Evolutionary conservation across 73 alveolate species (phyloP).

Genomic region (Paramecium biaurelia): DNA sequence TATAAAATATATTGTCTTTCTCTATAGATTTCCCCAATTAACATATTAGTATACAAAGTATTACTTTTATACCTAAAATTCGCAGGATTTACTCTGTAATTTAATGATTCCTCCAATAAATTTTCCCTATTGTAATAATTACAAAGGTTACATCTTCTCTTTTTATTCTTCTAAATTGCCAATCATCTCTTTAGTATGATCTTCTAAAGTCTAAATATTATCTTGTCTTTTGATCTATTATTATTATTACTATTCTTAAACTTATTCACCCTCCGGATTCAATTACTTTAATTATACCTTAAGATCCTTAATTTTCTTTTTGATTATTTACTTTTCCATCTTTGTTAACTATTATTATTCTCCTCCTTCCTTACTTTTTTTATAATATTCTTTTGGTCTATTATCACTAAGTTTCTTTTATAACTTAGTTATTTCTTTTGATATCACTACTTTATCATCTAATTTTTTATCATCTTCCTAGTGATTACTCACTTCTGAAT

Average conservation of each 20-base stretch:
- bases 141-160: constrained; percentile 11
- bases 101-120: constrained; percentile 44
- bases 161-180: constrained; percentile 4
- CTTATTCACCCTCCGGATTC: neutral
- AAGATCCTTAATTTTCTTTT: neutral
- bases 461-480: neutral
- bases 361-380: neutral
- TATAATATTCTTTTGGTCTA: constrained; percentile 42
- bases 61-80: constrained; percentile 56
- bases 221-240: neutral
- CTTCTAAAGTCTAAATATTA: neutral
- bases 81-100: constrained; percentile 54
- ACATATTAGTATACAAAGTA: constrained; percentile 39
- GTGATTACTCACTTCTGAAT: neutral
- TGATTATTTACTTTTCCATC: neutral
- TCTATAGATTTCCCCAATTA: constrained; percentile 54
- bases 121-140: neutral
- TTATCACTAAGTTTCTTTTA: neutral
- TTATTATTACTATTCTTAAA: neutral
- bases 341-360: neutral
- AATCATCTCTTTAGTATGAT: constrained; percentile 10
- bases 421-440: neutral
- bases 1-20: constrained; percentile 53
- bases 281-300: neutral
- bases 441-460: neutral